A percentile compares a stretch with the other conserved stretches of the same genome.
Evolutionary conservation across 176 grass and related monocot genomes (phyloP).

Genomic region (Eremochloa ophiuroides): DNA sequence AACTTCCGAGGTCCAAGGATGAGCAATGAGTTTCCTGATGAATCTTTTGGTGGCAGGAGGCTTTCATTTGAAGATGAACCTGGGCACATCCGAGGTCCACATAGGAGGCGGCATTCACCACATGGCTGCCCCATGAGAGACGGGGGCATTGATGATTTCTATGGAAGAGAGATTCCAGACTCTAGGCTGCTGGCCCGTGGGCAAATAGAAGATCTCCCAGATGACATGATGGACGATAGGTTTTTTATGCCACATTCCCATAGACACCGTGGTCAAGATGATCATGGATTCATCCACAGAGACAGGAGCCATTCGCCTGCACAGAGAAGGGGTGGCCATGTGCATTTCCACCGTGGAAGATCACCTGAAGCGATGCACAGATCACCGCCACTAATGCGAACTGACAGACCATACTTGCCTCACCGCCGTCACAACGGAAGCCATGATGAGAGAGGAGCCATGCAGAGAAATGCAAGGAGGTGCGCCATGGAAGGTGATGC

Average conservation of each 20-base stretch:
- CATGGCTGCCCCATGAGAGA: conserved; percentile 33
- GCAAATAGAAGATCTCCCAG: conserved; percentile 25
- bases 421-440: conserved; percentile 19
- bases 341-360: conserved; percentile 35
- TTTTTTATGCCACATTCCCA: conserved; percentile 24
- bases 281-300: conserved; percentile 33
- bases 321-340: conserved; percentile 33
- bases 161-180: conserved; percentile 20
- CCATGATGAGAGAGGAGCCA: conserved; percentile 34
- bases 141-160: conserved; percentile 12
- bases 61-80: conserved; percentile 32
- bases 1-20: conserved; percentile 45
- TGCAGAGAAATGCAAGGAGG: conserved; percentile 37
- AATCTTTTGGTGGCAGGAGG: conserved; percentile 21
- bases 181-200: conserved; percentile 21
- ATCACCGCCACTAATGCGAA: conserved; percentile 43
- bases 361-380: conserved; percentile 43
- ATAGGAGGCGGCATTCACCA: conserved; percentile 23
- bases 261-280: conserved; percentile 21
- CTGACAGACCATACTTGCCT: conserved; percentile 19
- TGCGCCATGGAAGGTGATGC: conserved; percentile 16
- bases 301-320: conserved; percentile 44
- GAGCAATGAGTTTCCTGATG: conserved; percentile 29
- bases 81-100: conserved; percentile 1
- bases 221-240: conserved; percentile 42